Conservation (phyloP, 345 rosid species). For the Murraya koenigii region DNA sequence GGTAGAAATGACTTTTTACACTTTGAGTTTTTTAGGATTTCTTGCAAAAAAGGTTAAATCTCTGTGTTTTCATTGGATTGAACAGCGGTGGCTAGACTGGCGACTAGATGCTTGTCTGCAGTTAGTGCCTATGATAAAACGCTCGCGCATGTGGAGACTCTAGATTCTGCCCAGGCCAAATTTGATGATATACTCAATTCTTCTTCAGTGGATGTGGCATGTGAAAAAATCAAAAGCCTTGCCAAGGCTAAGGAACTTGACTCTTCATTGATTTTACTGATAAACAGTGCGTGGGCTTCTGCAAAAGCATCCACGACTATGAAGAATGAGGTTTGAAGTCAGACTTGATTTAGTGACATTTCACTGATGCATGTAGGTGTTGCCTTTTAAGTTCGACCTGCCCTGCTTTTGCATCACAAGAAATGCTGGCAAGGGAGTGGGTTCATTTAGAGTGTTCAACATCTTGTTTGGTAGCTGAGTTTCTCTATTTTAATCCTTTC, state of each 20-base stretch:
- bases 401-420: not conserved
- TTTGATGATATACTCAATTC: slow-evolving; percentile 85
- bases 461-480: not conserved
- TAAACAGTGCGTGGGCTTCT: slow-evolving; percentile 83
- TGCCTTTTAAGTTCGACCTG: not conserved
- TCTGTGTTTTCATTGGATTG: slow-evolving; percentile 15
- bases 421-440: not conserved
- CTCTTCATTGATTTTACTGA: slow-evolving; percentile 78
- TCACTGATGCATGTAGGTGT: not conserved
- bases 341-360: not conserved
- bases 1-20: not conserved
- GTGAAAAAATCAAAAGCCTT: slow-evolving; percentile 81
- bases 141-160: slow-evolving; percentile 60
- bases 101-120: slow-evolving; percentile 83
- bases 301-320: slow-evolving; percentile 81
- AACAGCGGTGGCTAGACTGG: slow-evolving; percentile 76
- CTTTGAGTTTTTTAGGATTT: not conserved
- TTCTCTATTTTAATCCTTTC: not conserved
- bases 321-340: slow-evolving; percentile 62
- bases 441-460: not conserved
- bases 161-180: slow-evolving; percentile 83
- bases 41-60: not conserved
- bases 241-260: slow-evolving; percentile 88
- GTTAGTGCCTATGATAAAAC: slow-evolving; percentile 81
- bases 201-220: slow-evolving; percentile 67